Base-by-base conservation (phyloP, 2,329 filamentous ascomycete species). In the Penicillium sp. region DNA sequence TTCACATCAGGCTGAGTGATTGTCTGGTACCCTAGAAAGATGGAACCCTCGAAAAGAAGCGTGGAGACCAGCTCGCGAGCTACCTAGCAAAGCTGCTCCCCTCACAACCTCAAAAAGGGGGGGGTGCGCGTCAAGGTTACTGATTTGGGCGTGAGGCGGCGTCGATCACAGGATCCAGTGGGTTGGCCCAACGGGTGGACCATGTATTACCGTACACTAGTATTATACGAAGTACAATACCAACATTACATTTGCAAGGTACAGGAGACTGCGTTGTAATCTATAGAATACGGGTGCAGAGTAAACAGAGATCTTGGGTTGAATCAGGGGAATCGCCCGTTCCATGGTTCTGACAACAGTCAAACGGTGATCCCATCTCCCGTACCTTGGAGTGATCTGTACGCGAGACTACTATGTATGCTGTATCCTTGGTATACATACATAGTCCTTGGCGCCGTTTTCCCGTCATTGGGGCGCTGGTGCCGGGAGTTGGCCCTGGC, bases 101-200 rank as follows among this genome's bases (percentile, higher is more conserved):
- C 34, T 40, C 16, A 47, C 49, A 51, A 52, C 48, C 24, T 45
- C 21, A 48, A 52, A 54, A 57, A 44, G 55, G 56, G 46, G 24
- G 24, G 24, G 14, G 48, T 34, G 33, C 48, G 31, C 44, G 52
- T 55, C 50, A 43, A 40, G 14, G 37, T 28, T 47, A 9, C 61
- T 49, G 31, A 43, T 39, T 56, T 44, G 40, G 58, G 60, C 21
- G 42, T 54, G 43, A 37, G 37, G 19, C 18, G 39, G 14, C 31
- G 60, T 61, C 61, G 60, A 64, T 63, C 60, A 24, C 43, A 51
- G 37, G 51, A 58, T 53, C 55, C 55, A 37, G 31, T 47, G 57
- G 50, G 26, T 54, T 63, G 62, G 62, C 54, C n/a, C 51, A 64
- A 61, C 60, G 62, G 58, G 48, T 51, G 44, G 53, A 51, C 26